Evolutionary conservation across 2,329 filamentous ascomycete genomes (phyloP).

Genomic region (Zasmidium angulare): DNA sequence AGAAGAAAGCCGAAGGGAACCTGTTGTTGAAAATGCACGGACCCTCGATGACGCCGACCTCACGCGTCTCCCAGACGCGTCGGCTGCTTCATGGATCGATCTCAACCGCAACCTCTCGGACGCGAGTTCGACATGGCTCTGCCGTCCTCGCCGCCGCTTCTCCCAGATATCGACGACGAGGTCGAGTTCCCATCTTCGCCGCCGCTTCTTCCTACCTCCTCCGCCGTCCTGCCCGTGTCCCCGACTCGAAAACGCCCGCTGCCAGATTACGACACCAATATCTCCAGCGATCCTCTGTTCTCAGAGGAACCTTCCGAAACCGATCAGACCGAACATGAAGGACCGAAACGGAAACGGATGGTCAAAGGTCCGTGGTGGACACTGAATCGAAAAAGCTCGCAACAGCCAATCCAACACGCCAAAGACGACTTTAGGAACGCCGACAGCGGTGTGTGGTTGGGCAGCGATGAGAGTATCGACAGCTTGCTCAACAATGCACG

Average conservation of each 20-base stretch:
- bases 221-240: constrained; percentile 13
- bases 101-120: background rate
- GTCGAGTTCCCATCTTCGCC: constrained; percentile 23
- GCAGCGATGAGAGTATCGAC: constrained; percentile 53
- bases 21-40: too few species aligned
- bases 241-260: constrained; percentile 32
- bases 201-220: constrained; percentile 19
- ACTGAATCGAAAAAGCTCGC: constrained; percentile 27
- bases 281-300: constrained; percentile 72
- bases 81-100: too few species aligned
- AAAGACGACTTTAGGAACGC: constrained; percentile 56
- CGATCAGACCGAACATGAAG: constrained; percentile 60
- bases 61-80: background rate
- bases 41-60: too few species aligned
- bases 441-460: constrained; percentile 71
- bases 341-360: constrained; percentile 60
- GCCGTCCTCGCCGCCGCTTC: constrained; percentile 34
- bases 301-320: constrained; percentile 66
- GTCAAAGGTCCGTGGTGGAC: constrained; percentile 69
- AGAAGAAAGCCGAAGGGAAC: too few species aligned
- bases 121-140: constrained; percentile 28
- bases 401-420: constrained; percentile 27
- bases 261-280: constrained; percentile 30
- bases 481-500: constrained; percentile 1
- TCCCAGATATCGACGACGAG: constrained; percentile 17